phyloP scores from a whole-genome alignment of 371 early-diverging fungal genomes.

The Rhizopus sp. region DNA sequence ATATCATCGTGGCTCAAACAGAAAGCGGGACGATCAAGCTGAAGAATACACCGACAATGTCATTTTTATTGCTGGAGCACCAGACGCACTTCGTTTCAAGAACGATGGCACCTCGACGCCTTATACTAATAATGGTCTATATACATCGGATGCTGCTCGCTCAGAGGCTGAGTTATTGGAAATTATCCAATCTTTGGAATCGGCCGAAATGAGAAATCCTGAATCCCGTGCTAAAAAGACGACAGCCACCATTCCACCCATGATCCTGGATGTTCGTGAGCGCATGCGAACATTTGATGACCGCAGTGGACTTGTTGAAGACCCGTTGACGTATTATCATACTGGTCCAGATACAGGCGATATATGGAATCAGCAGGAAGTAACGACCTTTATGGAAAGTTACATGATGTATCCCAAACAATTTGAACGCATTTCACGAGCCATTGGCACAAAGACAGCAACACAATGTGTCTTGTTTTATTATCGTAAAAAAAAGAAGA shows the following conservation, averaged over 20 bases:
- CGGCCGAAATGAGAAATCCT: constrained; percentile 78
- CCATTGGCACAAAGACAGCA: constrained; percentile 77
- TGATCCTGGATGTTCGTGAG: constrained; percentile 69
- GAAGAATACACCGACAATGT: constrained; percentile 48
- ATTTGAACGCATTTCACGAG: constrained; percentile 84
- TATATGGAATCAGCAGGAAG: constrained; percentile 83
- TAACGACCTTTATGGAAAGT: constrained; percentile 72
- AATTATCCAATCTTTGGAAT: constrained; percentile 75
- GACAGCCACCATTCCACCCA: constrained; percentile 74
- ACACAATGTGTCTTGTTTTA: constrained; percentile 89
- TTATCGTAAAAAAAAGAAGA: constrained; percentile 88
- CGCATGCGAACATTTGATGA: constrained; percentile 65
- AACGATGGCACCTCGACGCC: constrained; percentile 37
- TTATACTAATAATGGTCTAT: constrained; percentile 45
- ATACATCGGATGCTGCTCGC: constrained; percentile 76
- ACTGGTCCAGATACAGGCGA: constrained; percentile 58
- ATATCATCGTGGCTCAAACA: constrained; percentile 33
- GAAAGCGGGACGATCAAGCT: constrained; percentile 47
- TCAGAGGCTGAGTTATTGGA: constrained; percentile 82
- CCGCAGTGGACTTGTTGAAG: constrained; percentile 60
- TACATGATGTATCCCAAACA: constrained; percentile 87
- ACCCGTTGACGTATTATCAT: constrained; percentile 67
- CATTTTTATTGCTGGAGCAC: constrained; percentile 41
- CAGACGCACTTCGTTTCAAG: constrained; percentile 46
- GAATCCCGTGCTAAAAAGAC: constrained; percentile 78